Evolutionary conservation across 768 basidiomycete genomes (phyloP), one percentile per base, ranked within the genome.

Genomic region (Hysterangium stoloniferum): DNA sequence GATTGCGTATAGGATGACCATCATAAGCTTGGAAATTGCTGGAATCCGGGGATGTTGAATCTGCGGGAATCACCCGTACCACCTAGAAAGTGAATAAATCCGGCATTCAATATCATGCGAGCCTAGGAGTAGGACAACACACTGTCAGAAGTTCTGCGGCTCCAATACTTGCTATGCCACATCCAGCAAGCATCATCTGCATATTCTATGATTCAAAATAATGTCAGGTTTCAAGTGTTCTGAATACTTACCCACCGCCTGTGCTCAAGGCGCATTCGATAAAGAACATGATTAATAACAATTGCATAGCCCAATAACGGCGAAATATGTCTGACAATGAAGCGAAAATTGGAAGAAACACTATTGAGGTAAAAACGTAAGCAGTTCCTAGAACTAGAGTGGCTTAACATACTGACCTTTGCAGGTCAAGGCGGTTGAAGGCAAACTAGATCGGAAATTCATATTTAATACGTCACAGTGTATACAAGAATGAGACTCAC

Each of bases 341-440:
- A 1, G 72, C 75, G 37, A 73, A 78, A 6, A 78, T 56, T 4
- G 76, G 76, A 7, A 78, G 62, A 59, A 77, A 78, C 43, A 76
- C 73, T 2, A 76, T 76, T 15, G 74, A 74, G 0, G 77, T 68
- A 12, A 78, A 63, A 20, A 77, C 61, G 49, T 78, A 77, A 2
- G 69, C 57, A 1, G 76, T 78, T 35, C 77, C 75, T 17, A 9
- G 31, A n/a, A 38, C 4, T 38, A 19, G 8, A 11, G 43, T 13
- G 4, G 22, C 31, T 6, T 1, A 17, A 6, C 2, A 6, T 0
- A 17, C 56, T 20, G 22, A 63, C 61, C 62, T 64, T 45, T 70
- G 68, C 5, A 69, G 58, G 42, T 67, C 62, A 1, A 70, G 59
- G 6, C 61, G 53, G 49, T 63, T 58, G 59, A 70, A 70, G 0